Evolutionary conservation across 2,329 filamentous ascomycete genomes (phyloP).

Genomic region (Phyllosticta paracitricarpa): DNA sequence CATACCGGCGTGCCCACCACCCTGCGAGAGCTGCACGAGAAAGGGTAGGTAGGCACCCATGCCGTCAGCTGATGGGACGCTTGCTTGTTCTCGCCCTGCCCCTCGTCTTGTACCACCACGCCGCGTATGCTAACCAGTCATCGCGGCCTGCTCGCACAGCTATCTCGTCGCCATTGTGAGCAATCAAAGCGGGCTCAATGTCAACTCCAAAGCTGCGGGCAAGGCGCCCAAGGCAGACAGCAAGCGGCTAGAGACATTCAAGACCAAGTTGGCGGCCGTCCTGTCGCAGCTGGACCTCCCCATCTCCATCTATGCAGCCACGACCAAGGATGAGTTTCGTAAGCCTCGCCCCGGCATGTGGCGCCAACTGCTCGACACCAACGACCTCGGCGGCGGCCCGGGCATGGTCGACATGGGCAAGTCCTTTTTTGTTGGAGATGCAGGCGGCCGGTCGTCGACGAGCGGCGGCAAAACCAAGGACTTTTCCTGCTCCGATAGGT

Average conservation of each 20-base stretch:
- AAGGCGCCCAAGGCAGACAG: conserved; percentile 59
- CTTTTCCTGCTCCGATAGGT: conserved; percentile 52
- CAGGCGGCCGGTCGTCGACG: conserved; percentile 44
- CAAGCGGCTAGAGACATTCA: conserved; percentile 68
- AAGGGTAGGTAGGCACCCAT: conserved; percentile 45
- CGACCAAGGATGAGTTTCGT: conserved; percentile 67
- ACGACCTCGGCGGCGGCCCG: conserved; percentile 36
- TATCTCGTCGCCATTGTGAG: conserved; percentile 72
- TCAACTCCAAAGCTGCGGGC: conserved; percentile 44
- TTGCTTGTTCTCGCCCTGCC: conserved; percentile 1
- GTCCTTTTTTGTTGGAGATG: conserved; percentile 87
- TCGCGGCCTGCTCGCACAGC: conserved; percentile 30
- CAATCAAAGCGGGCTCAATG: conserved; percentile 75
- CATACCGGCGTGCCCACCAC: conserved; percentile 56
- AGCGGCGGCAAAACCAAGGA: conserved; percentile 39
- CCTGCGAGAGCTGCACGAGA: conserved; percentile 57
- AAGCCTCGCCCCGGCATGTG: conserved; percentile 91
- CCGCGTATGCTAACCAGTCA: conserved; percentile 4
- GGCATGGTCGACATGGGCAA: conserved; percentile 55
- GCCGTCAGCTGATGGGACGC: conserved; percentile 10
- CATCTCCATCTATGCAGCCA: conserved; percentile 75
- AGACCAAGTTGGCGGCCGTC: conserved; percentile 63
- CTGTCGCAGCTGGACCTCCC: conserved; percentile 66
- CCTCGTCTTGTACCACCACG: conserved; percentile 6
- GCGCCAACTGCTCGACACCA: conserved; percentile 51